A percentile compares a stretch with the other conserved stretches of the same genome.
phyloP scores from a whole-genome alignment of 2,329 filamentous ascomycete genomes.

The Alternaria sp. region DNA sequence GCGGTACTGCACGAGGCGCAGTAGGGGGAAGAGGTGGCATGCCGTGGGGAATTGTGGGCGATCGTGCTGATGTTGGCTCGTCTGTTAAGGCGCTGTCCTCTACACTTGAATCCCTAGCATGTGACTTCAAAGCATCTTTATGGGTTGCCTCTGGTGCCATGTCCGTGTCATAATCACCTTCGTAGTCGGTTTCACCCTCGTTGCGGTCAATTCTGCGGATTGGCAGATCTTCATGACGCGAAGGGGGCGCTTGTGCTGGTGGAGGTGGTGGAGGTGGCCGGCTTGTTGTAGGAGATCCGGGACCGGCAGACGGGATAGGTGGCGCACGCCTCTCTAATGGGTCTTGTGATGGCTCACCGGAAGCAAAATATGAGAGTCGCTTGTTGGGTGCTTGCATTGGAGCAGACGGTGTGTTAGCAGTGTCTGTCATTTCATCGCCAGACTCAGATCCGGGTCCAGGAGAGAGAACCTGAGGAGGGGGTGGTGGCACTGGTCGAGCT shows the following conservation, averaged over 20 bases:
- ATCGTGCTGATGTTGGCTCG: conserved; percentile 59
- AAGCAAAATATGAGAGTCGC: conserved; percentile 53
- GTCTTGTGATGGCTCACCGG: conserved; percentile 45
- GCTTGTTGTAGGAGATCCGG: conserved; percentile 43
- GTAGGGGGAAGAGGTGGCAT: conserved; percentile 49
- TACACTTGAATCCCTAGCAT: conserved; percentile 78
- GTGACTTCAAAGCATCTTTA: conserved; percentile 89
- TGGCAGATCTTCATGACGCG: conserved; percentile 46
- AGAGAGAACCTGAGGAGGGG: conserved; percentile 65
- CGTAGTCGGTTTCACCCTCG: conserved; percentile 90
- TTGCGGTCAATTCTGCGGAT: conserved; percentile 65
- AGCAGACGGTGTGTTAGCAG: conserved; percentile 40
- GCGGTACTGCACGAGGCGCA: conserved; percentile 61
- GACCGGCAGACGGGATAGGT: conserved; percentile 63
- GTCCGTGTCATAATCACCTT: conserved; percentile 97
- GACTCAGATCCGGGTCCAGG: conserved; percentile 84
- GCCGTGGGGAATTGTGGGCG: conserved; percentile 47
- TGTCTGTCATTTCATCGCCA: conserved; percentile 76
- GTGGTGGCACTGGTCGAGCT: conserved; percentile 71
- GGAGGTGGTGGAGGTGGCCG: conserved; percentile 61
- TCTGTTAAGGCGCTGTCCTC: conserved; percentile 70
- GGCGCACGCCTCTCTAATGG: conserved; percentile 50
- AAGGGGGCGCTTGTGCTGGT: conserved; percentile 51
- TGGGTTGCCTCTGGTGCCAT: conserved; percentile 94
- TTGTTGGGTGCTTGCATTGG: conserved; percentile 43